phyloP scores from a whole-genome alignment of 73 alveolate genomes.

The Tetrahymena elliotti region DNA sequence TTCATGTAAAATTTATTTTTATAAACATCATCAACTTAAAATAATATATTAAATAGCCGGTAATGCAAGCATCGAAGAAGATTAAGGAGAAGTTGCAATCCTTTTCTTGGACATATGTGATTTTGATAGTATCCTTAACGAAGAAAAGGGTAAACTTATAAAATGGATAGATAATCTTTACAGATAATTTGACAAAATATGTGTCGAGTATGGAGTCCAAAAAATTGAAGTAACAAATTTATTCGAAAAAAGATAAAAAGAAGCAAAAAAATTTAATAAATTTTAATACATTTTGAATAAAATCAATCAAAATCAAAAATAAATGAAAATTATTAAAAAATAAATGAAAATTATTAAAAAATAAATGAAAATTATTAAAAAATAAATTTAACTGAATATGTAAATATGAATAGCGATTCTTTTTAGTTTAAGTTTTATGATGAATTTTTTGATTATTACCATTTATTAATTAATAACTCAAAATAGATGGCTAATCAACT shows the following conservation, averaged over 20 bases:
- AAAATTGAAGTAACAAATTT: constrained; percentile 51
- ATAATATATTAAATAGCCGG: constrained; percentile 28
- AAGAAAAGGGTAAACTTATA: constrained; percentile 16
- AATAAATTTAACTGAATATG: no score
- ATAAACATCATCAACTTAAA: background rate
- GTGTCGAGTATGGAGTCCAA: constrained; percentile 44
- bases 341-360: no score
- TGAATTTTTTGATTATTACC: no score
- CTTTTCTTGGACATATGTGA: constrained; percentile 72
- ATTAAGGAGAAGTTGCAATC: constrained; percentile 68
- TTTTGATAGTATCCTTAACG: constrained; percentile 40
- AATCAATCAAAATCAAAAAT: background rate
- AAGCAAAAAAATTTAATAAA: no score
- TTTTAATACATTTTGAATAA: background rate
- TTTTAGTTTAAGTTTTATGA: no score
- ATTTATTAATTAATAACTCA: no score
- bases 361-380: no score
- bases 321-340: no score
- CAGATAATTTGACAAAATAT: constrained; percentile 61
- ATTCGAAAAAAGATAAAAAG: no score
- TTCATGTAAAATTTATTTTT: background rate
- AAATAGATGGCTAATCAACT: no score
- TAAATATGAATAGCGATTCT: no score
- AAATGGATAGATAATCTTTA: constrained; percentile 20
- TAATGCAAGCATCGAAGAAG: constrained; percentile 61